phyloP scores from a whole-genome alignment of 257 asterid species.

The Fraxinus cuspidata region DNA sequence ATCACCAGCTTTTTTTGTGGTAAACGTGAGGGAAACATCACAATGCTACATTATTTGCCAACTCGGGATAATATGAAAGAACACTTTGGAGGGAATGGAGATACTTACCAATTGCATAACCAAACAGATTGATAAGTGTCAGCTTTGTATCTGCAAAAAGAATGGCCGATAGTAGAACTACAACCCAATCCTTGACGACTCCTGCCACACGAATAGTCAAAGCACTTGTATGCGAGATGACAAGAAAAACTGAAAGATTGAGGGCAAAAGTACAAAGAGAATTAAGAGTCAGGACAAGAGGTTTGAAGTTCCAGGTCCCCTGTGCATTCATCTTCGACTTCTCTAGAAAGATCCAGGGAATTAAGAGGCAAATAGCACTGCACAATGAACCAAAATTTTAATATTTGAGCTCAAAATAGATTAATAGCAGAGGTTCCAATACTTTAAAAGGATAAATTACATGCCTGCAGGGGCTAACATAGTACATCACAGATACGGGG shows the following conservation, averaged over 20 bases:
- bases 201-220: slow-evolving; percentile 99
- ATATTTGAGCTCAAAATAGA: not conserved
- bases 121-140: slow-evolving; percentile 78
- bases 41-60: not conserved
- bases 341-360: slow-evolving; percentile 96
- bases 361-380: slow-evolving; percentile 94
- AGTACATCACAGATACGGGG: slow-evolving; percentile 95
- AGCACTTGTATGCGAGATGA: slow-evolving; percentile 94
- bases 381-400: slow-evolving; percentile 28
- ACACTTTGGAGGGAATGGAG: not conserved
- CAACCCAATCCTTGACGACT: slow-evolving; percentile 99
- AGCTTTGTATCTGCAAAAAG: slow-evolving; percentile 90
- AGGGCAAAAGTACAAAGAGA: slow-evolving; percentile 94
- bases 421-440: not conserved
- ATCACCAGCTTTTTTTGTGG: not conserved
- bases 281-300: slow-evolving; percentile 64
- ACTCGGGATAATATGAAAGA: not conserved
- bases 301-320: slow-evolving; percentile 77
- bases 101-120: slow-evolving; percentile 87
- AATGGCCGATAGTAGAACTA: slow-evolving; percentile 85
- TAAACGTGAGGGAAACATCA: not conserved
- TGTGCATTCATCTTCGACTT: slow-evolving; percentile 82
- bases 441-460: slow-evolving; percentile 25
- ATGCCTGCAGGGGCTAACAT: slow-evolving; percentile 99
- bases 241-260: slow-evolving; percentile 95